These are phyloP conservation scores for Sclerotinia subarctica DNA, from an alignment of 2,329 filamentous ascomycete genomes.

Conservation along the genomic window DNA sequence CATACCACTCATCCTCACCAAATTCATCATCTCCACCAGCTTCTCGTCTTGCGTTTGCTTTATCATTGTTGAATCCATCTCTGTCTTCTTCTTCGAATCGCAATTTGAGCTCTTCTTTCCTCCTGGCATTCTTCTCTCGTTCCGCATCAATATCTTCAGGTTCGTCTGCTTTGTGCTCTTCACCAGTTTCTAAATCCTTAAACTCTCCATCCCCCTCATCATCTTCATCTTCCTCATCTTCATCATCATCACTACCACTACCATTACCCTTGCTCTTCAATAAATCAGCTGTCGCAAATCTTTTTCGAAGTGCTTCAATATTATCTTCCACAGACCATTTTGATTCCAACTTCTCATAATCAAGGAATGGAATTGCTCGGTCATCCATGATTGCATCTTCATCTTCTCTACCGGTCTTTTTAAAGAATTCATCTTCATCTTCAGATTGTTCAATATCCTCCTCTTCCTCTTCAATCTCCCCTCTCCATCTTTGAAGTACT, in stretches of 20 bases:
- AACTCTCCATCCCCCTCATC: slow-evolving; percentile 78
- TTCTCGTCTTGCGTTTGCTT: slow-evolving; percentile 70
- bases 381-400: slow-evolving; percentile 73
- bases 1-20: slow-evolving; percentile 98
- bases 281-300: slow-evolving; percentile 72
- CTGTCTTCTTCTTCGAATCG: slow-evolving; percentile 97
- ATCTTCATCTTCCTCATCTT: slow-evolving; percentile 49
- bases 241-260: slow-evolving; percentile 44
- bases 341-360: slow-evolving; percentile 75
- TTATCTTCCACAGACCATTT: slow-evolving; percentile 84
- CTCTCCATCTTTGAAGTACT: slow-evolving; percentile 76
- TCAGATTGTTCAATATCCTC: slow-evolving; percentile 57
- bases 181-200: slow-evolving; percentile 79
- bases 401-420: slow-evolving; percentile 59
- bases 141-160: slow-evolving; percentile 69
- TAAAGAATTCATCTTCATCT: slow-evolving; percentile 61
- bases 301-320: slow-evolving; percentile 67
- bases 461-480: slow-evolving; percentile 58
- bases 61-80: slow-evolving; percentile 92
- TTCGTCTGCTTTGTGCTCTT: slow-evolving; percentile 49
- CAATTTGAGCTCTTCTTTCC: slow-evolving; percentile 91
- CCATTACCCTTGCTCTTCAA: slow-evolving; percentile 54
- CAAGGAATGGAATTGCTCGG: slow-evolving; percentile 71
- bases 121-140: slow-evolving; percentile 81
- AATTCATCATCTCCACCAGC: slow-evolving; percentile 70